Conservation (phyloP, 192 early-diverging fungal genomes). For the Spizellomyces punctatus region DNA sequence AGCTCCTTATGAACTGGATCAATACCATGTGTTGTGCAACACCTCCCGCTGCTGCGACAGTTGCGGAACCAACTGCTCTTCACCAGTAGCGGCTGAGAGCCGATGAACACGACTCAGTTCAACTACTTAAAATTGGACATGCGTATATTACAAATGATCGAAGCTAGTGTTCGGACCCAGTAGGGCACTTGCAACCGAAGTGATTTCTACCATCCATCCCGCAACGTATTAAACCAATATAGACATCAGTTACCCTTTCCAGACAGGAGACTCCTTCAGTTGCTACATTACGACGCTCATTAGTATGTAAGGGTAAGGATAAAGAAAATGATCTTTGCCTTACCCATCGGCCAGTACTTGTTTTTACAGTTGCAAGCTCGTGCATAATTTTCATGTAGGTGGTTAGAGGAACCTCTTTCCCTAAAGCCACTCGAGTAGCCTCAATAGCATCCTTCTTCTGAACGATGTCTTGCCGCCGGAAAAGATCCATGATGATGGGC, state of each 20-base stretch:
- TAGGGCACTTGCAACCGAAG: no score
- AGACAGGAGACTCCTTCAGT: slow-evolving; percentile 5
- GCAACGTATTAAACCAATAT: no score
- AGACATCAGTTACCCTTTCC: background rate
- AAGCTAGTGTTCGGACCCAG: no score
- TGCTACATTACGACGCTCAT: background rate
- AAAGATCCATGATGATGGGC: slow-evolving; percentile 28
- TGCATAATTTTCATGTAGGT: slow-evolving; percentile 24
- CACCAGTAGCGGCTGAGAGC: no score
- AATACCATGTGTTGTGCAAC: no score
- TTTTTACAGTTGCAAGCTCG: slow-evolving; percentile 5
- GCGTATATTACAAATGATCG: no score
- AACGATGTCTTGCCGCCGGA: slow-evolving; percentile 21
- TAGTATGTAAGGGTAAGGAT: background rate
- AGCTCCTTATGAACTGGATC: no score
- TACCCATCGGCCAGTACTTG: slow-evolving; percentile 17
- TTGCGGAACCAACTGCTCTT: no score
- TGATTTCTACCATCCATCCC: no score
- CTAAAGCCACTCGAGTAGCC: slow-evolving; percentile 5
- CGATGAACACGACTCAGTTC: no score
- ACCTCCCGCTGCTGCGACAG: no score
- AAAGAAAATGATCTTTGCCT: background rate
- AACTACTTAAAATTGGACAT: no score
- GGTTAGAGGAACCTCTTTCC: slow-evolving; percentile 14
- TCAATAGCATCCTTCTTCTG: slow-evolving; percentile 27